Conservation (phyloP, 306 rosid species). For the Casuarina cunninghamiana region DNA sequence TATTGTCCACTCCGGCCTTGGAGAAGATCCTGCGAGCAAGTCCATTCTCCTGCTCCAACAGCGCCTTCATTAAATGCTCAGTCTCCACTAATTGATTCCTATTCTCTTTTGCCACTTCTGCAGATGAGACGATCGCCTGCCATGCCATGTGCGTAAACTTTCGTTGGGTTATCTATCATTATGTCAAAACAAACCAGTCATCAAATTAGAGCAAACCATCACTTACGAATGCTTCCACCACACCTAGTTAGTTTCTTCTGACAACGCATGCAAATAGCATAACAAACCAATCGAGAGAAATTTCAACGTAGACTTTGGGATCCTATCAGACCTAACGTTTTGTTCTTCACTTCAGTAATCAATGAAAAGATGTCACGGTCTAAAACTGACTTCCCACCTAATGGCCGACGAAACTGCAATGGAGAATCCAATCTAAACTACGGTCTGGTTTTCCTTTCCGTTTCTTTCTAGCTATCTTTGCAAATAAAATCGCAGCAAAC, state of each 20-base stretch:
- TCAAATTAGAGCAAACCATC: neutral
- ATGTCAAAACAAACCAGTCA: constrained; percentile 23
- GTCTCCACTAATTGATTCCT: constrained; percentile 99
- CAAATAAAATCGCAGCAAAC: too few species aligned
- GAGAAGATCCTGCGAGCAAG: constrained; percentile 95
- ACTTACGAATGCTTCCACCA: constrained; percentile 20
- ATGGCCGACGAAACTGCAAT: too few species aligned
- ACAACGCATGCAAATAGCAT: constrained; percentile 12
- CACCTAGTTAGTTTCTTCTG: neutral
- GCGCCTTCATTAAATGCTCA: constrained; percentile 92
- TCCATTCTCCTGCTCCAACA: constrained; percentile 96
- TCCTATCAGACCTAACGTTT: neutral
- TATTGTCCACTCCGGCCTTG: constrained; percentile 83
- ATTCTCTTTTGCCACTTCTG: constrained; percentile 93
- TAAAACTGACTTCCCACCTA: too few species aligned
- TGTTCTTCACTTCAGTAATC: neutral
- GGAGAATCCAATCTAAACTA: too few species aligned
- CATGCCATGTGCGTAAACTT: constrained; percentile 98
- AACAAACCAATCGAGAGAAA: neutral
- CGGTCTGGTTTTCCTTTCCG: too few species aligned
- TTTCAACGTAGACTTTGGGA: neutral
- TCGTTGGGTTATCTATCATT: constrained; percentile 82
- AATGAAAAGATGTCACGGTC: too few species aligned
- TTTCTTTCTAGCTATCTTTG: too few species aligned
- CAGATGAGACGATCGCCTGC: constrained; percentile 85